phyloP scores from a whole-genome alignment of 768 basidiomycete species.

The Mycena sanguinolenta region DNA sequence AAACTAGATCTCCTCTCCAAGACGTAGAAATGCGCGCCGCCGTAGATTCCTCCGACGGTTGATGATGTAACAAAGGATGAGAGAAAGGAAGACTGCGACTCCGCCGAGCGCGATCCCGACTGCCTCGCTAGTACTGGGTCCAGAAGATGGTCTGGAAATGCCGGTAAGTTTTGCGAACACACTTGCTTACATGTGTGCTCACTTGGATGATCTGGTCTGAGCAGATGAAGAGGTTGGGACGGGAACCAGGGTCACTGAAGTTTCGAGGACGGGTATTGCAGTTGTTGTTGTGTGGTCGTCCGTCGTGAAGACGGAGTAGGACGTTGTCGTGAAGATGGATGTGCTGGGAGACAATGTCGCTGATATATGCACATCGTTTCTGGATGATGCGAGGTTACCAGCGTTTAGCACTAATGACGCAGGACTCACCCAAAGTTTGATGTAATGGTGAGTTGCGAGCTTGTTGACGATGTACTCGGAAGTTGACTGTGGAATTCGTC shows the following conservation, averaged over 20 bases:
- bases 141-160: constrained; percentile 7
- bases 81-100: constrained; percentile 14
- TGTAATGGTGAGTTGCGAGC: not conserved
- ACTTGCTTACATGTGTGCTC: not conserved
- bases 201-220: constrained; percentile 1
- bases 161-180: not conserved
- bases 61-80: constrained; percentile 21
- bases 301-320: constrained; percentile 16
- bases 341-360: constrained; percentile 19
- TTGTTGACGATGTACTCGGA: not conserved
- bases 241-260: not conserved
- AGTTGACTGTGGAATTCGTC: not conserved
- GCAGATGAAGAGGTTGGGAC: constrained; percentile 5
- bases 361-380: constrained; percentile 7
- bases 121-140: not conserved
- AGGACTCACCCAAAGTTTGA: constrained; percentile 11
- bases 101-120: constrained; percentile 28
- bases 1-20: constrained; percentile 24
- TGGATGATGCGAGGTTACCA: not conserved
- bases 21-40: constrained; percentile 18
- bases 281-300: constrained; percentile 6
- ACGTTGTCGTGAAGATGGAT: constrained; percentile 6
- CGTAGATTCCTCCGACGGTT: constrained; percentile 16
- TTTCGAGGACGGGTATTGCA: constrained; percentile 4
- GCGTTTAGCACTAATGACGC: not conserved